Base-by-base conservation (phyloP, 1,139 yeast species). In the Meyerozyma carpophila region DNA sequence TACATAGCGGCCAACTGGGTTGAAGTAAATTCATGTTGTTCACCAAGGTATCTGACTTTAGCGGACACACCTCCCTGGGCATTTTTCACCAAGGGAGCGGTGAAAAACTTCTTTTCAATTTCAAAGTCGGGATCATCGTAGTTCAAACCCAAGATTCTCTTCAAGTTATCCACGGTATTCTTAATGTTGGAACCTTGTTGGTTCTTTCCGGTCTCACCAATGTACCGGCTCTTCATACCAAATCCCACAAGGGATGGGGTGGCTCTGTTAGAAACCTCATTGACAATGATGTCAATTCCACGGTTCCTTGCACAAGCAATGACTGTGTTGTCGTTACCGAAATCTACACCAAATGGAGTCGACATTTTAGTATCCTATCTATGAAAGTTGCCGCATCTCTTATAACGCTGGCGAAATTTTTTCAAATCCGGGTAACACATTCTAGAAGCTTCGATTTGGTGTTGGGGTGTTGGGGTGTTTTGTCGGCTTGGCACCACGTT, bases 251-350 rank as follows among this genome's bases (percentile, higher is more conserved):
- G 74, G 24, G 97, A 74, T 51, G 99, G 98, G 36, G 99, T 93
- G 54, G 95, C 70, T 72, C 98, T 86, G 83, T 93, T 93, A 46
- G 98, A 91, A 43, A 93, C 98, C 70, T 93, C 99, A 68, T 94
- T 94, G 73, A 93, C 98, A 59, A 93, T 88, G 60, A 94, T 84
- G 69, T 93, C 98, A 66, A 94, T 93, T 63, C 98, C 98, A 77
- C 98, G 84, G 81, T 93, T 93, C 69, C 95, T 87, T 52, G 98
- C 98, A 65, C 95, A 95, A 40, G 97, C 98, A 63, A 93, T 80
- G 56, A 91, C 97, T 52, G 95, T 82, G 77, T 79, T 87, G 76
- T 81, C 78, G 75, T 90, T 90, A 75, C 99, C 99, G 66, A 93
- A 84, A 82, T 93, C 99, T 70, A 93, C 85, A 77, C 98, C 98